Evolutionary conservation across 2,329 filamentous ascomycete genomes (phyloP).

Genomic region (Iodosphaeria phyllophila): DNA sequence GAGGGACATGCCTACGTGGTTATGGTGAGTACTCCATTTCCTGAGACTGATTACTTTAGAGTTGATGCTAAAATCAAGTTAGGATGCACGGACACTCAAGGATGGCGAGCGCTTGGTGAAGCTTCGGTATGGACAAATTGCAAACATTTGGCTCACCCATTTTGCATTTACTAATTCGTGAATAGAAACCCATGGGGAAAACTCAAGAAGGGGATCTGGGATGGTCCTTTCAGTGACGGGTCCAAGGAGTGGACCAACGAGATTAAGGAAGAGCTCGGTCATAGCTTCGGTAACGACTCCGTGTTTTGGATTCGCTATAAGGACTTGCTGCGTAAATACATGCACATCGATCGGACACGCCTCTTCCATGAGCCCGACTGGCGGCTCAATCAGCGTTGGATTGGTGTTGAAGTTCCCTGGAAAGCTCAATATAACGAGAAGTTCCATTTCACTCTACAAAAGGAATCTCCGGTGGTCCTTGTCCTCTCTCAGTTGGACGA

Average conservation of each 20-base stretch:
- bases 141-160: background rate
- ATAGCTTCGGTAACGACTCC: slow-evolving; percentile 41
- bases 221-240: slow-evolving; percentile 39
- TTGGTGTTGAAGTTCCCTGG: slow-evolving; percentile 43
- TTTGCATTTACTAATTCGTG: background rate
- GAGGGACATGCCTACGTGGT: slow-evolving; percentile 41
- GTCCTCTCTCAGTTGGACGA: slow-evolving; percentile 43
- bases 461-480: slow-evolving; percentile 37
- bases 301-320: slow-evolving; percentile 47
- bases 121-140: slow-evolving; percentile 17
- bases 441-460: slow-evolving; percentile 36
- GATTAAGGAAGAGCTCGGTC: slow-evolving; percentile 34
- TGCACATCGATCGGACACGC: slow-evolving; percentile 40
- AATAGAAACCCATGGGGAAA: slow-evolving; percentile 39
- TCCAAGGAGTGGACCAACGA: slow-evolving; percentile 43
- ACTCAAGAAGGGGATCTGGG: slow-evolving; percentile 37
- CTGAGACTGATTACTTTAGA: background rate
- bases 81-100: slow-evolving; percentile 30
- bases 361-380: slow-evolving; percentile 40
- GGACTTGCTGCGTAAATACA: slow-evolving; percentile 43
- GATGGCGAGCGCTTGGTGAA: slow-evolving; percentile 35
- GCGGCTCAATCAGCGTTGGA: slow-evolving; percentile 40
- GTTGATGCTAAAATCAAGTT: background rate
- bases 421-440: slow-evolving; percentile 41
- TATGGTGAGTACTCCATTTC: slow-evolving; percentile 15